Conservation (phyloP, 768 basidiomycete genomes). For the Mycena venus region DNA sequence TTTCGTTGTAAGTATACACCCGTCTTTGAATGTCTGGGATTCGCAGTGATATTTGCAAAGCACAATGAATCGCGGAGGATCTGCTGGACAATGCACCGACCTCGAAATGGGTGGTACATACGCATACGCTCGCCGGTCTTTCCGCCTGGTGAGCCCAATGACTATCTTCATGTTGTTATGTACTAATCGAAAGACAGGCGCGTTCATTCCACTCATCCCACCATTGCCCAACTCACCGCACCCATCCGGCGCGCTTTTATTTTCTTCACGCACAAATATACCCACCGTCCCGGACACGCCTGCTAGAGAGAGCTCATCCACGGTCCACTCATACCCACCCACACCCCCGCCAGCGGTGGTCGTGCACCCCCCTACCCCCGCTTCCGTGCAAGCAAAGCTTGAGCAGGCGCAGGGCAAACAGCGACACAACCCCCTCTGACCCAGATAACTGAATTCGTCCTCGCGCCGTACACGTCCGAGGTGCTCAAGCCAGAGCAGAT, state of each 20-base stretch:
- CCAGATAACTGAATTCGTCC: slow-evolving; percentile 66
- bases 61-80: slow-evolving; percentile 77
- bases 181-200: slow-evolving; percentile 40
- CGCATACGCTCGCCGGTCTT: slow-evolving; percentile 80
- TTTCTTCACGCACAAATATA: slow-evolving; percentile 65
- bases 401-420: slow-evolving; percentile 18
- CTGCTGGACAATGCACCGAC: slow-evolving; percentile 84
- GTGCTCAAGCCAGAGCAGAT: slow-evolving; percentile 48
- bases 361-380: slow-evolving; percentile 50
- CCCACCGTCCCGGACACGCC: slow-evolving; percentile 39
- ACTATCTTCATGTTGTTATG: background rate
- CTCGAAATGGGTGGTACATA: slow-evolving; percentile 89
- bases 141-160: slow-evolving; percentile 55
- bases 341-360: slow-evolving; percentile 57
- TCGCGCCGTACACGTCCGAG: slow-evolving; percentile 56
- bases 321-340: slow-evolving; percentile 70
- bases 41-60: slow-evolving; percentile 44
- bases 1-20: slow-evolving; percentile 62
- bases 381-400: slow-evolving; percentile 45
- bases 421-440: slow-evolving; percentile 42
- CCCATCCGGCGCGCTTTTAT: slow-evolving; percentile 64
- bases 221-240: slow-evolving; percentile 62
- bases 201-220: slow-evolving; percentile 68
- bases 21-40: background rate
- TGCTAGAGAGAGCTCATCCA: slow-evolving; percentile 51